A percentile compares a stretch with the other conserved stretches of the same genome.
Conservation (phyloP, 805 yeast species). For the Jamesozyma hellenica region DNA sequence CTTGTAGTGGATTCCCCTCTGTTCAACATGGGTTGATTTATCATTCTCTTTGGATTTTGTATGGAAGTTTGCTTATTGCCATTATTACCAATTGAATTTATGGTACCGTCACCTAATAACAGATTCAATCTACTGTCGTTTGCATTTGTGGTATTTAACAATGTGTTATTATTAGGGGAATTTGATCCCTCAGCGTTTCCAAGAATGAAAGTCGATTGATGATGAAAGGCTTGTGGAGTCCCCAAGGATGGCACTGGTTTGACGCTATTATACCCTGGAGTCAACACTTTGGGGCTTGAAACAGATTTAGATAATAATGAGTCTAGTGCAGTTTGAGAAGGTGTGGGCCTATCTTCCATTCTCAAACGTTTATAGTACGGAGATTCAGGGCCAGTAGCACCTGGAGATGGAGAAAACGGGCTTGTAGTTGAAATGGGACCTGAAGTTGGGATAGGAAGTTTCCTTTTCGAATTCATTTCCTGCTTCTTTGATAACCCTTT, state of each 20-base stretch:
- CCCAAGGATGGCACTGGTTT: not conserved
- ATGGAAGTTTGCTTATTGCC: not conserved
- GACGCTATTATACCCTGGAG: not conserved
- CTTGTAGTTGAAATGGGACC: constrained; percentile 3
- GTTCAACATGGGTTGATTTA: not conserved
- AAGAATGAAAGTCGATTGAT: not conserved
- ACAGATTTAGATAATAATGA: constrained; percentile 22
- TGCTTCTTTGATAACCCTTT: not conserved
- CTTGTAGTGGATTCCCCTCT: not conserved
- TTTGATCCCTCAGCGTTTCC: not conserved
- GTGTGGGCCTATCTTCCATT: constrained; percentile 21
- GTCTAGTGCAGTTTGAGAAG: constrained; percentile 26
- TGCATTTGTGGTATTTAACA: not conserved
- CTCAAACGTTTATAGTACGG: constrained; percentile 16
- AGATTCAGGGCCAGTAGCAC: constrained; percentile 9
- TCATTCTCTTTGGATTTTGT: not conserved
- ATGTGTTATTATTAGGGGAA: not conserved
- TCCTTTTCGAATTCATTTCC: constrained; percentile 4
- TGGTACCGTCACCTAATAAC: not conserved
- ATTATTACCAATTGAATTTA: not conserved
- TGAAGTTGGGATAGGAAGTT: constrained; percentile 5
- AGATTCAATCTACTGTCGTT: not conserved
- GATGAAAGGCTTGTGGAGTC: not conserved
- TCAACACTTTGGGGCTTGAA: constrained; percentile 8
- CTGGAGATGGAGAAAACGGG: constrained; percentile 15